Percentiles rank a stretch among this genome's conserved stretches.
Conservation (phyloP, 2,329 filamentous ascomycete species). For the Botrytis fabae region DNA sequence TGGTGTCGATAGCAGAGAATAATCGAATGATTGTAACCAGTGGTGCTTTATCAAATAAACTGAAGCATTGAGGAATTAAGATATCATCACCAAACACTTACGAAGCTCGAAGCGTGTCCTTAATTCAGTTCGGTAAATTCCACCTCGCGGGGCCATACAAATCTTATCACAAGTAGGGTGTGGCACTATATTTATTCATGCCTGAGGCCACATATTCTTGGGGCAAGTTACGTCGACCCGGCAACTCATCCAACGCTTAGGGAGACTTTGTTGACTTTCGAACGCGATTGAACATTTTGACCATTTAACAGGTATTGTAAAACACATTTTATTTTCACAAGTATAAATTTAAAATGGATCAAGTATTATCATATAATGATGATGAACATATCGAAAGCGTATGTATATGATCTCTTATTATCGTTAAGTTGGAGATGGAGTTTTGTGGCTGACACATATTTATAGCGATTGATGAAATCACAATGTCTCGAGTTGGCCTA, state of each 20-base stretch:
- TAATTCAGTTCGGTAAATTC: slow-evolving; percentile 23
- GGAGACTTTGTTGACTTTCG: slow-evolving; percentile 19
- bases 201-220: not conserved
- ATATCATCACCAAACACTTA: slow-evolving; percentile 17
- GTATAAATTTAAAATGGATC: slow-evolving; percentile 34
- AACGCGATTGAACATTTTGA: slow-evolving; percentile 5
- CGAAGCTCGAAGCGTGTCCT: slow-evolving; percentile 25
- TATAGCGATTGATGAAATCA: slow-evolving; percentile 38
- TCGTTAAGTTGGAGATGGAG: not conserved
- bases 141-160: slow-evolving; percentile 10
- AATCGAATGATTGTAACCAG: slow-evolving; percentile 5
- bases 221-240: not conserved
- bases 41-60: not conserved
- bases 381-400: slow-evolving; percentile 37
- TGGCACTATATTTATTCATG: fast-evolving
- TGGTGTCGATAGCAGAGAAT: not conserved
- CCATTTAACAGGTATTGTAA: not conserved
- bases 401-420: slow-evolving; percentile 12
- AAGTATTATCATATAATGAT: slow-evolving; percentile 36
- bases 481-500: slow-evolving; percentile 66
- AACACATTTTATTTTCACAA: slow-evolving; percentile 13
- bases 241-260: slow-evolving; percentile 8
- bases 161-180: not conserved
- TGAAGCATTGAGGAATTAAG: slow-evolving; percentile 16
- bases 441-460: slow-evolving; percentile 12